Base-by-base conservation (phyloP, 1,284 basidiomycete species). In the Cryptococcus sp. region DNA sequence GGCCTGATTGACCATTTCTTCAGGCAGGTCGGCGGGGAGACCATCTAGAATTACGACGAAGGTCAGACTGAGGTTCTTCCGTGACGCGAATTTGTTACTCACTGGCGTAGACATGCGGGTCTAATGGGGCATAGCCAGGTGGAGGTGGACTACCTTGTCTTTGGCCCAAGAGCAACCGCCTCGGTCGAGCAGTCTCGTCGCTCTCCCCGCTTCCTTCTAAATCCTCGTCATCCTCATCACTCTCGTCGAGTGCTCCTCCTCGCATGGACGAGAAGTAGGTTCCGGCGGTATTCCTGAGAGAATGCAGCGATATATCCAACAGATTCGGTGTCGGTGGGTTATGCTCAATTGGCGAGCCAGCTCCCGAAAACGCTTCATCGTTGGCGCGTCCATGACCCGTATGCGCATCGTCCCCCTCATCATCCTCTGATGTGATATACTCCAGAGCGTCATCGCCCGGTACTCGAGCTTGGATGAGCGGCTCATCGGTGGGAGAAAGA, bases 311-410 rank as follows among this genome's bases (percentile, higher is more conserved):
- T 49, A 84, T 83, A 59, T 84, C 83, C 5, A 83, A 71, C 23
- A 80, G 66, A 56, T 82, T 81, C 0, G 83, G 83, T 25, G 83
- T 84, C 0, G 83, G 83, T 15, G 83, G 83, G 63, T 84, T 84
- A 58, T 81, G 80, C 17, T 80, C 79, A 38, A 72, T 62, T 5
- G 71, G 63, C 3, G 69, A 72, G 16, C 30, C 62, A 57, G 39
- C 66, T 39, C 60, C 55, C 27, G 48, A 35, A 8, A 35, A 35
- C 8, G 30, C 13, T 35, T 35, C 30, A 35, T 35, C 30, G 30
- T 35, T 35, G 30, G 30, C 30, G 10, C 30, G 30, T 35, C 30
- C 30, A 35, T 8, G 30, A 35, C 8, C 30, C 30, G 46, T n/a
- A 54, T 57, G 55, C 52, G 54, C 57, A 46, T 54, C 68, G 52